Evolutionary conservation across 2,329 filamentous ascomycete species (phyloP), one percentile per base, ranked within the genome.

Genomic region (Fusarium papillatum): DNA sequence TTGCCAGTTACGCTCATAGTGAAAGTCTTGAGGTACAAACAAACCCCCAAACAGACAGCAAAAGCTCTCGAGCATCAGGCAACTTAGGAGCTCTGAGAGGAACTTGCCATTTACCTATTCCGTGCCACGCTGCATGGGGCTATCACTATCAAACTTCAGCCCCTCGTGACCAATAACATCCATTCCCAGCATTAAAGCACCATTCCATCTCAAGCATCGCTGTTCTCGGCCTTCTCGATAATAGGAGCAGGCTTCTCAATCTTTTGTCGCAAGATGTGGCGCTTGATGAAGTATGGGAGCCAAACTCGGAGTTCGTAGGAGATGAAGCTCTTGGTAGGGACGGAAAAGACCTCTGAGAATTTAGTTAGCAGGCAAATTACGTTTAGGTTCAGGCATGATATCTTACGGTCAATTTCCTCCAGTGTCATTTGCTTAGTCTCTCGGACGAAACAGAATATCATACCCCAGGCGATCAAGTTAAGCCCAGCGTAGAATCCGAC

Each of bases 351-450:
- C 59, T 62, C 59, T 62, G 38, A 16, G 14, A 7, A 9, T 14
- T 11, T n/a, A 2, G 38, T 61, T 31, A 61, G 59, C 13, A 6
- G 4, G 7, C 38, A 29, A 4, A 2, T 29, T n/a, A 16, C 8
- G n/a, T 39, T 5, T 1, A 13, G 11, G n/a, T 2, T 22, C 7
- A 10, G 38, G 19, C 3, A 4, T 7, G 1, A 22, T 57, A 14
- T 57, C 59, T 62, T n/a, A 62, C 59, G 59, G 59, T 62, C 59
- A n/a, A 62, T 41, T 41, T 62, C 59, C 19, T 62, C 59, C 6
- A 87, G 81, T 0, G 85, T 87, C 50, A 85, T 82, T 75, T 87
- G 85, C 81, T 87, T 87, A 2, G 86, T 87, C 78, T 87, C 86
- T 50, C 86, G 84, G 2, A 88, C 85, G 68, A 87, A 83, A 71